Base-by-base conservation (phyloP, 2,329 filamentous ascomycete genomes). In the Metarhizium rileyi region DNA sequence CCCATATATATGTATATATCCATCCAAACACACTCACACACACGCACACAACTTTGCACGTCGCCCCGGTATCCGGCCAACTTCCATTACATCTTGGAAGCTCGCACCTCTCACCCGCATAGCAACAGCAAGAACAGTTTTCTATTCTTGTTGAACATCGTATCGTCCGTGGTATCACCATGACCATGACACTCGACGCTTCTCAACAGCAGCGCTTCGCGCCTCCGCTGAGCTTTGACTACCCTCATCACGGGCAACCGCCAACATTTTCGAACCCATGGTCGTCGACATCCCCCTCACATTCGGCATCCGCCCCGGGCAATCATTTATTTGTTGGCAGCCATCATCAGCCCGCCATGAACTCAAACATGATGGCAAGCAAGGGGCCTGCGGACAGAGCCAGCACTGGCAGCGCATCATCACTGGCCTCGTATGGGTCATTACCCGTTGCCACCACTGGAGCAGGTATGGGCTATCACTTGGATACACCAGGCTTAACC, bases 171-270 rank as follows among this genome's bases (percentile, higher is more conserved):
- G 50, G 51, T 55, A 62, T 58, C 72, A 81, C 69, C 69, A 95
- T 95, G 90, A 93, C 89, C 73, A 95, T 95, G 89, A 87, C 90
- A 69, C 81, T 95, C 75, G 89, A 95, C 73, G 82, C 83, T 63
- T 87, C 90, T 23, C 54, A 55, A 69, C 89, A 91, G 72, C 87
- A 83, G 74, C 81, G 81, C 67, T 87, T 86, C 72, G 87, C 79
- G 63, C 80, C 77, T 64, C 70, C 78, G 66, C 70, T 95, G 73
- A 82, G 81, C 68, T 93, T 91, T 75, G 87, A 91, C 67, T 89
- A 87, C 69, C 69, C 73, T 52, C 70, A 42, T 22, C 64, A 66
- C 57, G 55, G 53, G 66, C 75, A 61, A 65, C 77, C 73, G 64
- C 76, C 71, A 81, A 86, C 93, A 56, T 96, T 96, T 73, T 90